Evolutionary conservation across 306 rosid species (phyloP).

Genomic region (Cucumis cinereus): DNA sequence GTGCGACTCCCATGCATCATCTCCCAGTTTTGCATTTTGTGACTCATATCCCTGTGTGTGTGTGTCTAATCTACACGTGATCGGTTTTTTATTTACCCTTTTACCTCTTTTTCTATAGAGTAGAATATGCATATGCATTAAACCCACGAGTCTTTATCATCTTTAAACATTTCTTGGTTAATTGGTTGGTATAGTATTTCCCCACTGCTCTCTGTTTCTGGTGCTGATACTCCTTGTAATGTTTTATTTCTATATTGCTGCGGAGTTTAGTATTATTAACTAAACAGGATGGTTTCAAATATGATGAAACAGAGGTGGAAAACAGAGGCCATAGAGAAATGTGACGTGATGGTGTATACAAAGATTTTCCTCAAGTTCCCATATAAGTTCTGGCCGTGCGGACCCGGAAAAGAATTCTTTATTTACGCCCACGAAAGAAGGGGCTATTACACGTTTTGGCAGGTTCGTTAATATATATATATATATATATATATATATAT

Average conservation of each 20-base stretch:
- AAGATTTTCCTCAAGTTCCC: slow-evolving; percentile 96
- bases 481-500: no score
- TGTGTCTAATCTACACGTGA: neutral
- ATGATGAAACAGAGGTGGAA: slow-evolving; percentile 68
- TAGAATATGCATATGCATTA: neutral
- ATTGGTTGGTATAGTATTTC: no score
- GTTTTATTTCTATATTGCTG: neutral
- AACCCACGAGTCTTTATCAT: neutral
- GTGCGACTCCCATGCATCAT: slow-evolving; percentile 18
- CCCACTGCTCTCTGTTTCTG: neutral
- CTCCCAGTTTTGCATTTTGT: slow-evolving; percentile 21
- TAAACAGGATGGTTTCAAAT: neutral
- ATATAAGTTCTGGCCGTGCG: slow-evolving; percentile 78
- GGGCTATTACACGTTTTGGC: slow-evolving; percentile 99
- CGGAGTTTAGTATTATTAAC: neutral
- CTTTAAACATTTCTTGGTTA: neutral
- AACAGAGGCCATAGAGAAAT: slow-evolving; percentile 68
- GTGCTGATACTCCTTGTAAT: neutral
- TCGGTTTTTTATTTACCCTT: neutral
- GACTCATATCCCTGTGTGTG: neutral
- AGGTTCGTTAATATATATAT: slow-evolving; percentile 33
- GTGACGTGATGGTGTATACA: slow-evolving; percentile 88
- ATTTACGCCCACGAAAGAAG: slow-evolving; percentile 90
- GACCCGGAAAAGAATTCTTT: slow-evolving; percentile 88
- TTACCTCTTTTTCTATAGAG: neutral